Percentiles rank a stretch among this genome's conserved stretches.
Conservation (phyloP, 371 early-diverging fungal genomes). For the Blakeslea trispora region DNA sequence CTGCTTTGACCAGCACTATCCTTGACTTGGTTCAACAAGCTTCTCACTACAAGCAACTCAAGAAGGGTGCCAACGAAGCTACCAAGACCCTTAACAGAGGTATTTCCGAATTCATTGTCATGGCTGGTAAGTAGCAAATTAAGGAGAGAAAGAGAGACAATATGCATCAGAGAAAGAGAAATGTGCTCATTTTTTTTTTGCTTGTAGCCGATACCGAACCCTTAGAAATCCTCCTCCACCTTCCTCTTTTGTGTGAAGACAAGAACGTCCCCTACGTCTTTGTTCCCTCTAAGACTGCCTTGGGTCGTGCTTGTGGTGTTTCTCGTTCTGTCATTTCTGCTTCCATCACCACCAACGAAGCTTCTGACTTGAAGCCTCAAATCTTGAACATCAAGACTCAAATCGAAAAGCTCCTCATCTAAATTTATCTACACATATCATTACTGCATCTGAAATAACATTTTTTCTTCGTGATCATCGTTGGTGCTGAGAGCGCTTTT, state of each 20-base stretch:
- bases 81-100: slow-evolving; percentile 99
- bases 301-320: slow-evolving; percentile 99
- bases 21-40: slow-evolving; percentile 97
- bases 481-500: slow-evolving; percentile 39
- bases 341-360: slow-evolving; percentile 96
- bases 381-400: slow-evolving; percentile 88
- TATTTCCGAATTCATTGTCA: slow-evolving; percentile 97
- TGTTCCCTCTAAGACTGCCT: slow-evolving; percentile 94
- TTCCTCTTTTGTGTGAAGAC: slow-evolving; percentile 99
- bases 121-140: slow-evolving; percentile 71
- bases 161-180: neutral
- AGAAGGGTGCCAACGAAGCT: slow-evolving; percentile 99
- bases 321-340: slow-evolving; percentile 92
- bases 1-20: slow-evolving; percentile 90
- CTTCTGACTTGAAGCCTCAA: slow-evolving; percentile 91
- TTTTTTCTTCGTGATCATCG: slow-evolving; percentile 41
- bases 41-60: slow-evolving; percentile 97
- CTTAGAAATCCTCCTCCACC: slow-evolving; percentile 95
- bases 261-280: slow-evolving; percentile 99
- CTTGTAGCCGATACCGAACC: slow-evolving; percentile 93
- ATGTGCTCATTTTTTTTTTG: slow-evolving; percentile 1
- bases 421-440: slow-evolving; percentile 29
- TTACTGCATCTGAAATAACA: neutral
- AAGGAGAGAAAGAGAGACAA: neutral
- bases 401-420: slow-evolving; percentile 92